phyloP scores from a whole-genome alignment of 768 basidiomycete genomes.

The Lanmaoa rubissima region DNA sequence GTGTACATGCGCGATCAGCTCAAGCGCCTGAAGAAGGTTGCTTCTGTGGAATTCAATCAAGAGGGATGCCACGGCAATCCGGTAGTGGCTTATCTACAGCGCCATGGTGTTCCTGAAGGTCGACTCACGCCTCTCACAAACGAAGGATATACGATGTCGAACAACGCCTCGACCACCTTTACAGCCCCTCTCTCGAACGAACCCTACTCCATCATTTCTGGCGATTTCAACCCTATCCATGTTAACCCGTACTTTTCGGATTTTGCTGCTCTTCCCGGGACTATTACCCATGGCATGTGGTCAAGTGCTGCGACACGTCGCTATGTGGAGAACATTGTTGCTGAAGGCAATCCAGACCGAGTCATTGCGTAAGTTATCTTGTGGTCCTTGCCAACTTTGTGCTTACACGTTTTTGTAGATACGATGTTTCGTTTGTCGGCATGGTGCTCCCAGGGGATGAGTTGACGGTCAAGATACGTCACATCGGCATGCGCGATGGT shows the following conservation, averaged over 20 bases:
- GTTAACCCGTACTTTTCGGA: conserved; percentile 98
- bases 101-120: conserved; percentile 81
- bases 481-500: conserved; percentile 89
- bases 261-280: conserved; percentile 88
- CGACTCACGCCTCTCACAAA: conserved; percentile 73
- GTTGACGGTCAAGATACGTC: conserved; percentile 82
- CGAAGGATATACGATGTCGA: conserved; percentile 84
- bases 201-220: conserved; percentile 93
- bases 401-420: conserved; percentile 44
- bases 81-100: conserved; percentile 87
- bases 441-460: conserved; percentile 95
- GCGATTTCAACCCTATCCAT: conserved; percentile 99
- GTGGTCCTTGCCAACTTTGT: neutral
- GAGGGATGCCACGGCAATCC: conserved; percentile 93
- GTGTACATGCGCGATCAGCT: conserved; percentile 87
- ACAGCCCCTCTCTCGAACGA: conserved; percentile 89
- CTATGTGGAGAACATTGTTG: conserved; percentile 91
- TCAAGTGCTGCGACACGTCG: conserved; percentile 91
- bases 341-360: conserved; percentile 88
- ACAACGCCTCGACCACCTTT: conserved; percentile 61
- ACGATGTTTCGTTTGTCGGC: conserved; percentile 93
- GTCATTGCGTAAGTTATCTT: conserved; percentile 69
- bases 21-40: conserved; percentile 86
- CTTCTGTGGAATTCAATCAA: conserved; percentile 79
- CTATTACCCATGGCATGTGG: conserved; percentile 98